A percentile compares a stretch with the other conserved stretches of the same genome.
These are phyloP conservation scores for Diplosphaera chodatii DNA, from an alignment of 139 green algal species.

Conservation along the genomic window DNA sequence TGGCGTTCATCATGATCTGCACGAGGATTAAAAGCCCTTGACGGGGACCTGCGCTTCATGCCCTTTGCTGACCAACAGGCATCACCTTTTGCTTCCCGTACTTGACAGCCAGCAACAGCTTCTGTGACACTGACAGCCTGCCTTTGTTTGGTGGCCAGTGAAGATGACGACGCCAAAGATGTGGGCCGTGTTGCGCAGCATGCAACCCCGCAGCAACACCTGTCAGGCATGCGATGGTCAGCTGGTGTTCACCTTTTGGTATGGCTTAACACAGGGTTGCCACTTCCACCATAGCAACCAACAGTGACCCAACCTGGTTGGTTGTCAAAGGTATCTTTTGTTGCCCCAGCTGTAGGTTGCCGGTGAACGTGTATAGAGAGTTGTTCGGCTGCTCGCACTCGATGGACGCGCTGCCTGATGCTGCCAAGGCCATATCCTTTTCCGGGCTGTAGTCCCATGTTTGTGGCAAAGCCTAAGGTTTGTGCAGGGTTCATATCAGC, in stretches of 20 bases:
- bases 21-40: too few relatives aligned
- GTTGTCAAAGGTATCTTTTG: background rate
- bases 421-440: background rate
- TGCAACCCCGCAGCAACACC: conserved; percentile 37
- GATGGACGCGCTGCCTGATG: background rate
- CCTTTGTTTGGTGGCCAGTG: conserved; percentile 73
- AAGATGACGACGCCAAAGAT: conserved; percentile 36
- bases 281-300: too few relatives aligned
- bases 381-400: conserved; percentile 40
- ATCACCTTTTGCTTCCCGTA: too few relatives aligned
- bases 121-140: conserved; percentile 31
- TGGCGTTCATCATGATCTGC: conserved; percentile 60
- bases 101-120: too few relatives aligned
- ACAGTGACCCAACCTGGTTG: background rate
- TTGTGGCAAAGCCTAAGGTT: conserved; percentile 2
- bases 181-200: conserved; percentile 34
- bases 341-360: conserved; percentile 51
- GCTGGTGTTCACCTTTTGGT: too few relatives aligned
- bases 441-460: background rate
- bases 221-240: too few relatives aligned
- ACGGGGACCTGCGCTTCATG: too few relatives aligned
- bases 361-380: conserved; percentile 56
- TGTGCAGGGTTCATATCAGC: too few relatives aligned
- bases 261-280: too few relatives aligned
- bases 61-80: too few relatives aligned